These are phyloP conservation scores for Silybum marianum DNA, from an alignment of 129 eudicot species.

Conservation along the genomic window DNA sequence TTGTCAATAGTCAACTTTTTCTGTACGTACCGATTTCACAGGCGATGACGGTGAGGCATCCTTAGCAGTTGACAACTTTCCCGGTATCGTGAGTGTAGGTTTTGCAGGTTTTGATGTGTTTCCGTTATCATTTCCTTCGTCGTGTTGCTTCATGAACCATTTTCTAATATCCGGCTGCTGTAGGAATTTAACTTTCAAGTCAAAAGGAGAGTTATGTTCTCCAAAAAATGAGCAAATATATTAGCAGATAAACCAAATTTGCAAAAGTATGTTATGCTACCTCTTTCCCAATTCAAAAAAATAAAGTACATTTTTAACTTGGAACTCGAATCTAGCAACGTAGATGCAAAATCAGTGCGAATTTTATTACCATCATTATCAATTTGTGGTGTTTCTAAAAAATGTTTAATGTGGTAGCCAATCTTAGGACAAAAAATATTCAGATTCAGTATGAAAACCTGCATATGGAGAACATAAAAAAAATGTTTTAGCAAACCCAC, in stretches of 20 bases:
- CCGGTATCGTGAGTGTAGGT: constrained; percentile 35
- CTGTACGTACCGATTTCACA: constrained; percentile 46
- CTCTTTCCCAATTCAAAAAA: neutral
- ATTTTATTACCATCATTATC: neutral
- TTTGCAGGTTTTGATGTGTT: constrained; percentile 47
- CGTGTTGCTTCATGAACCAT: constrained; percentile 87
- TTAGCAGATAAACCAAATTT: neutral
- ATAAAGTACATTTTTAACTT: neutral
- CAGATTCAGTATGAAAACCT: neutral
- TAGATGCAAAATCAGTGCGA: neutral
- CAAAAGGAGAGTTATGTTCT: neutral
- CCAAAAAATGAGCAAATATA: neutral
- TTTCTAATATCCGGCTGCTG: constrained; percentile 77
- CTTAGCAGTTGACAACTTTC: constrained; percentile 27
- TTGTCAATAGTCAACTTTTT: neutral
- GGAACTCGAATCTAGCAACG: neutral
- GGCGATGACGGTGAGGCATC: constrained; percentile 43
- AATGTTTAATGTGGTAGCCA: neutral
- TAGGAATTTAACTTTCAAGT: constrained; percentile 10
- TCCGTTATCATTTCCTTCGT: constrained; percentile 50
- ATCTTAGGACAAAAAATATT: neutral
- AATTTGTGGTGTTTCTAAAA: neutral
- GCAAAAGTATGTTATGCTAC: neutral
- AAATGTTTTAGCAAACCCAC: neutral
- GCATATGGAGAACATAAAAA: neutral